Conservation (phyloP, 2,329 filamentous ascomycete species). For the Fusarium sp. region DNA sequence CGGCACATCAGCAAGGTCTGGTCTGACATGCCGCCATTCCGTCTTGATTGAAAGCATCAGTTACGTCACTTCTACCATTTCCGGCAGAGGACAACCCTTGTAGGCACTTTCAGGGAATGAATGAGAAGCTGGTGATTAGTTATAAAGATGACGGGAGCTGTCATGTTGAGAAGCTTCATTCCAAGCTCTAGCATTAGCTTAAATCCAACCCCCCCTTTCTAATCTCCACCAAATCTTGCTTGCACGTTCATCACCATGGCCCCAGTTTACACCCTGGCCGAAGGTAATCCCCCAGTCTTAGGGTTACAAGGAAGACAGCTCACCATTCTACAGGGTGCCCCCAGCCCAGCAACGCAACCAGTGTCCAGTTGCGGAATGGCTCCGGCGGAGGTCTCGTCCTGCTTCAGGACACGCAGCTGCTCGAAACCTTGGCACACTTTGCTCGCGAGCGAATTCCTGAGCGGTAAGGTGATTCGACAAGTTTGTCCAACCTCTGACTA, state of each 20-base stretch:
- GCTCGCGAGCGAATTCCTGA: conserved; percentile 64
- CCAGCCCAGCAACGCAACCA: conserved; percentile 3
- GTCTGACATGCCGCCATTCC: neutral
- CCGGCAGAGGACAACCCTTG: neutral
- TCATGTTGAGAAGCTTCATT: neutral
- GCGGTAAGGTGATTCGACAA: conserved; percentile 44
- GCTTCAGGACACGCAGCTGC: conserved; percentile 74
- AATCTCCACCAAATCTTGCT: neutral
- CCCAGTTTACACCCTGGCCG: neutral
- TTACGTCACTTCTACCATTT: neutral
- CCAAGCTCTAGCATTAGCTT: neutral
- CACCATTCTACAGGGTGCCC: neutral
- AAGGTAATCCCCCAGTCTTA: neutral
- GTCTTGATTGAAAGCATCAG: neutral
- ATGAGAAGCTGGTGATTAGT: neutral
- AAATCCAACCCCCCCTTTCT: neutral
- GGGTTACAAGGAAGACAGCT: neutral
- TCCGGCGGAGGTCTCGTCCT: conserved; percentile 47
- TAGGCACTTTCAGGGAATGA: neutral
- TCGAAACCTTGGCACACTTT: conserved; percentile 70
- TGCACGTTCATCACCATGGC: neutral
- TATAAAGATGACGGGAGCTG: neutral
- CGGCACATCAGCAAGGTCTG: neutral
- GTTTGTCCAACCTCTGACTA: neutral
- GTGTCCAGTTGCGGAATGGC: conserved; percentile 1